These are phyloP conservation scores for Podospora sp. DNA, from an alignment of 495 filamentous ascomycete species.

Conservation along the genomic window DNA sequence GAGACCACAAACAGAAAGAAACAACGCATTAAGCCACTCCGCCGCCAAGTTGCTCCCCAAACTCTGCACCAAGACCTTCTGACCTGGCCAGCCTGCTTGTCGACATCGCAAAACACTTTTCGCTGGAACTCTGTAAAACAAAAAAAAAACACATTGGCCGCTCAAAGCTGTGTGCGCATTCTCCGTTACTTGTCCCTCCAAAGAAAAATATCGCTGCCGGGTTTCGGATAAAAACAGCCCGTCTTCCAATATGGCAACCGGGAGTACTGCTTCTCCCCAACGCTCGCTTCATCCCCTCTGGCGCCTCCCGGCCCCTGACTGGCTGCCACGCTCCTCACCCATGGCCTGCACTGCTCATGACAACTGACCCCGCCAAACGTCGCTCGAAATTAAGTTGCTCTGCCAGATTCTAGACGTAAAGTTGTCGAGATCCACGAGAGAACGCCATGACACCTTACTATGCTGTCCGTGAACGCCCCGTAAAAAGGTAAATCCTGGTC, in stretches of 20 bases:
- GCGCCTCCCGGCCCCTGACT: not conserved
- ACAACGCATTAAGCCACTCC: constrained; percentile 15
- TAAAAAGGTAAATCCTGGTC: constrained; percentile 40
- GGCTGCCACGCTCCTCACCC: not conserved
- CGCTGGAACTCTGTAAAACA: constrained; percentile 1
- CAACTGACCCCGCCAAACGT: not conserved
- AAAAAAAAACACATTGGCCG: constrained; percentile 11
- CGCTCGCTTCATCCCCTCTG: not conserved
- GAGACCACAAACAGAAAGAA: constrained; percentile 9
- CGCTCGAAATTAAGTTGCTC: constrained; percentile 26
- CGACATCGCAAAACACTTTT: constrained; percentile 6
- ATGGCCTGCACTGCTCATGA: not conserved
- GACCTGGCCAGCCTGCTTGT: not conserved
- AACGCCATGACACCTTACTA: constrained; percentile 58
- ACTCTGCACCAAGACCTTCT: constrained; percentile 4
- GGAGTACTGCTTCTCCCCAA: not conserved
- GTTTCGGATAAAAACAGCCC: constrained; percentile 15
- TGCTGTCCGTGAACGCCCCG: constrained; percentile 46
- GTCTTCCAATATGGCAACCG: constrained; percentile 3
- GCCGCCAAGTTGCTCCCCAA: not conserved
- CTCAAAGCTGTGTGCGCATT: constrained; percentile 8
- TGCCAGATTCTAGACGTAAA: constrained; percentile 37
- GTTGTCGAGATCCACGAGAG: constrained; percentile 31
- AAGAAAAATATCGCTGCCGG: constrained; percentile 13
- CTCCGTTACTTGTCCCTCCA: not conserved